These are phyloP conservation scores for Wallacemonas rigidus DNA, from an alignment of 208 protist genomes.

Conservation along the genomic window DNA sequence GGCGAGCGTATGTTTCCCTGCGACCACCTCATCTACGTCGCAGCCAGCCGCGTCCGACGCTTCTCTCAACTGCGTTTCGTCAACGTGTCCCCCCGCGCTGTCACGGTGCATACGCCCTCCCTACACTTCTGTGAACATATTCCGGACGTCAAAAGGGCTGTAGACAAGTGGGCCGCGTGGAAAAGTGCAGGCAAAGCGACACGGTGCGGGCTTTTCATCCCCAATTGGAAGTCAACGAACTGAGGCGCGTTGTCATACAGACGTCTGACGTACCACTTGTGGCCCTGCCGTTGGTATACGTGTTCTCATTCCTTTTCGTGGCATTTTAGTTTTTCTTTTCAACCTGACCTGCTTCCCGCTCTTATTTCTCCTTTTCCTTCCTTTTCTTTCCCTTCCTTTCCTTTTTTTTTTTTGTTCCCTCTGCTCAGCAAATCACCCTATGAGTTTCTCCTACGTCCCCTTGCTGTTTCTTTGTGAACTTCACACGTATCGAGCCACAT, in stretches of 20 bases:
- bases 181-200: conserved; percentile 12
- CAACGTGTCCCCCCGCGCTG: conserved; percentile 69
- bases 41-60: conserved; percentile 71
- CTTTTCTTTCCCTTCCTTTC: conserved; percentile 6
- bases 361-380: not conserved
- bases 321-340: conserved; percentile 19
- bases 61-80: conserved; percentile 78
- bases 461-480: too few relatives aligned
- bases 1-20: conserved; percentile 72
- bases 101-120: conserved; percentile 70
- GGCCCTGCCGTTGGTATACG: too few relatives aligned
- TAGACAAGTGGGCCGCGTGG: conserved; percentile 33
- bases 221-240: conserved; percentile 1
- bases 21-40: conserved; percentile 89
- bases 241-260: not conserved
- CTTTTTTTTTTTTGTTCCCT: conserved; percentile 17
- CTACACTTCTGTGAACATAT: conserved; percentile 53
- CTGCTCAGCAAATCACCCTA: too few relatives aligned
- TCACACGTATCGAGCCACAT: too few relatives aligned
- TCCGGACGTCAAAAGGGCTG: conserved; percentile 27
- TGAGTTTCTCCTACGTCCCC: too few relatives aligned
- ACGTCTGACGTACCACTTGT: too few relatives aligned
- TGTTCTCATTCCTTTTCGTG: not conserved
- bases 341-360: not conserved
- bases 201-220: not conserved